phyloP scores from a whole-genome alignment of 2,329 filamentous ascomycete species.

The Cladosporium sp. region DNA sequence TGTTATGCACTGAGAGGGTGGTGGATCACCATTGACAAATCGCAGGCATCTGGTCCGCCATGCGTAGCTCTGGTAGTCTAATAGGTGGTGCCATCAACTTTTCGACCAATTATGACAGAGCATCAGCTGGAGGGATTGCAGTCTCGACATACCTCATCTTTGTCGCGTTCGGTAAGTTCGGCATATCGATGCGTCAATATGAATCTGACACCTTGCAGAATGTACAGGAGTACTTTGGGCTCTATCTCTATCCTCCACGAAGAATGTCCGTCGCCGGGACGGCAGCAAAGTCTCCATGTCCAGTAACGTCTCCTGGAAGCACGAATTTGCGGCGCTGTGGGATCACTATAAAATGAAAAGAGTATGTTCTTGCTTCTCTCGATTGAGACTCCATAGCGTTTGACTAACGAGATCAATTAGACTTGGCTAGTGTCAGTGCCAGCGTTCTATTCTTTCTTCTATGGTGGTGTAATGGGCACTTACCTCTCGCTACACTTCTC shows the following conservation, averaged over 20 bases:
- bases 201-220: constrained; percentile 10
- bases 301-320: not conserved
- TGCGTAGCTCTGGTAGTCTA: constrained; percentile 32
- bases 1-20: not conserved
- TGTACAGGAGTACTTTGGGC: constrained; percentile 32
- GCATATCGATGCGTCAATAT: not conserved
- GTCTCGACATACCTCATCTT: constrained; percentile 32
- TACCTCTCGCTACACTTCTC: constrained; percentile 34
- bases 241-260: constrained; percentile 25
- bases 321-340: constrained; percentile 24
- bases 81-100: constrained; percentile 35
- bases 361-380: constrained; percentile 14
- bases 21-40: not conserved
- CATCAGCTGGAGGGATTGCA: constrained; percentile 26
- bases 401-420: constrained; percentile 16
- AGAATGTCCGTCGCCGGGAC: constrained; percentile 25
- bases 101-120: constrained; percentile 25
- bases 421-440: constrained; percentile 34
- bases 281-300: constrained; percentile 23
- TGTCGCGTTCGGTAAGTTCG: constrained; percentile 24
- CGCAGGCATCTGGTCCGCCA: constrained; percentile 30
- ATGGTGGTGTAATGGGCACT: constrained; percentile 35
- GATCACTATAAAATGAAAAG: constrained; percentile 25
- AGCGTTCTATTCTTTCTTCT: constrained; percentile 38
- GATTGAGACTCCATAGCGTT: not conserved